Evolutionary conservation across 306 rosid genomes (phyloP), one percentile per base, ranked within the genome.

Genomic region (Quercus mongolica): DNA sequence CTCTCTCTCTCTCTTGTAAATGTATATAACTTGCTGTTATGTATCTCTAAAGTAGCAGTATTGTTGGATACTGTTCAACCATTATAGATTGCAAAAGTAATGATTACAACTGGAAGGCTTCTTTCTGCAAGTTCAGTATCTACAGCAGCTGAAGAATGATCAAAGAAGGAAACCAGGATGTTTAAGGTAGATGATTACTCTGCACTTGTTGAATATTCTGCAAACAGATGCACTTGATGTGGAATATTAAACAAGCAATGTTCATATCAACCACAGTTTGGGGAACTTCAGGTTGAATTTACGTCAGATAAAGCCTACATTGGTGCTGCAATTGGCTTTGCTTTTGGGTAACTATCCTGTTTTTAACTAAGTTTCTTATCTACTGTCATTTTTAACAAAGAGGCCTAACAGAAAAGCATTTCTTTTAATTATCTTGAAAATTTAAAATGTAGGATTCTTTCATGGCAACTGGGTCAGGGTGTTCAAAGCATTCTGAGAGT

Each of bases 381-480:
- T 55, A 55, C 3, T 46, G 69, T 64, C 31, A 41, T 18, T 49
- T 58, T 59, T 71, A 20, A 56, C 76, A 23, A 71, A 75, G 41
- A 59, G 78, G 78, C 76, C 23, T 28, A 26, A 73, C 41, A 61
- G 28, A 78, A 30, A 73, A 74, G 56, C 82, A 65, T 13, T 54
- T 52, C 25, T 55, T 18, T 20, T 81, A 69, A 23, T 71, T 49
- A 59, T 33, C 54, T 19, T 31, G 52, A 5, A 73, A 76, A 80
- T 83, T 62, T 58, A 35, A 79, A 74, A 74, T 75, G 31, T 51
- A 92, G 97, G 89, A 82, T 94, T 78, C 92, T 94, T 83, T 88
- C 97, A 64, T 94, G 95, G 97, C 76, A 88, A 83, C 77, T 92
- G 81, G 94, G 90, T 79, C 97, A 90, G 83, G 97, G 97, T 38